Percentiles rank a stretch among this genome's conserved stretches.
These are phyloP conservation scores for Bipolaris gigantea DNA, from an alignment of 2,329 filamentous ascomycete species.

Conservation along the genomic window DNA sequence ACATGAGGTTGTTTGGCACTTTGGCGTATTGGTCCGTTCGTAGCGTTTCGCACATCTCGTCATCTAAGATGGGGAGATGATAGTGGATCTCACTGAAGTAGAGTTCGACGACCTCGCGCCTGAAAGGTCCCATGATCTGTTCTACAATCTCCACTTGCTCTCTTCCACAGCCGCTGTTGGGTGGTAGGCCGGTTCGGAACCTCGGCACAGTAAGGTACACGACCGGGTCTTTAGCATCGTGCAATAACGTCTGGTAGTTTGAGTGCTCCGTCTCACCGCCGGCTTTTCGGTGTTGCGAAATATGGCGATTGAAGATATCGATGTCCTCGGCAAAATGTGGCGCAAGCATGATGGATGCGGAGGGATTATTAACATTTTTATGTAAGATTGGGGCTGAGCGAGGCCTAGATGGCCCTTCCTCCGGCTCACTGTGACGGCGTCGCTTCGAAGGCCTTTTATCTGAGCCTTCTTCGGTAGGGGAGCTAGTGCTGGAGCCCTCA, in stretches of 20 bases:
- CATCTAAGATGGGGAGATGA: constrained; percentile 47
- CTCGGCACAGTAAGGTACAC: constrained; percentile 53
- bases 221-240: constrained; percentile 46
- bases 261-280: constrained; percentile 35
- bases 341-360: constrained; percentile 45
- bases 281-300: constrained; percentile 36
- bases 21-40: constrained; percentile 39
- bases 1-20: constrained; percentile 44
- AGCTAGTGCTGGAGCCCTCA: constrained; percentile 28
- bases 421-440: constrained; percentile 32
- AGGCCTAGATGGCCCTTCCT: constrained; percentile 24
- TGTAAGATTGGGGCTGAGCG: constrained; percentile 34
- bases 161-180: constrained; percentile 40
- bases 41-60: constrained; percentile 41
- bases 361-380: constrained; percentile 35
- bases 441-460: constrained; percentile 31
- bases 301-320: constrained; percentile 46
- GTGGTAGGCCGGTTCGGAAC: constrained; percentile 51
- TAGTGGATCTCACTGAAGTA: constrained; percentile 48
- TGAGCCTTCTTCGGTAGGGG: constrained; percentile 28
- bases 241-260: constrained; percentile 56
- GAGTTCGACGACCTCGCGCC: constrained; percentile 47
- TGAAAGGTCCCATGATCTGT: constrained; percentile 46
- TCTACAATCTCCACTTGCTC: constrained; percentile 48
- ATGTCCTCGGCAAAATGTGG: constrained; percentile 49